Base-by-base conservation (phyloP, 2,329 filamentous ascomycete species). In the Didymella keratinophila region DNA sequence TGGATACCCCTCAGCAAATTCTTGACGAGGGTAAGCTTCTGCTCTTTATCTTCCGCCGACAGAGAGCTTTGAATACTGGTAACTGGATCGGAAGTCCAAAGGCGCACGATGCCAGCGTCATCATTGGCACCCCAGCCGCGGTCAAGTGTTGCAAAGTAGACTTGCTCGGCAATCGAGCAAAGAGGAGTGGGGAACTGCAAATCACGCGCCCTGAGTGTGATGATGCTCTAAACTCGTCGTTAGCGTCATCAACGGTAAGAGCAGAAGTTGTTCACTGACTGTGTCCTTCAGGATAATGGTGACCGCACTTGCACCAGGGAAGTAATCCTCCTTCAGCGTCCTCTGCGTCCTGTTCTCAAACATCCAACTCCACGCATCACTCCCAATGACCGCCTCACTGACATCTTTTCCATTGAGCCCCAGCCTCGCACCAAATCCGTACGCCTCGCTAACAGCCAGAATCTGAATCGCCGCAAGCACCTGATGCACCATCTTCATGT, bases 161-260 rank as follows among this genome's bases (percentile, higher is more conserved):
- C 81, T 72, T 89, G 87, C 75, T 91, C 88, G 11, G 88, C 87
- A 0, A 82, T 80, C 36, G 82, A 83, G 54, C 84, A 85, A 69
- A 91, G 83, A 0, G 86, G 86, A 1, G 83, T 83, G 0, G 86
- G 82, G 71, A 89, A 90, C 27, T 80, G 78, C 52, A 79, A 76
- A 41, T 84, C 78, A 20, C 87, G 80, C 1, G 87, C 87, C 57
- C 86, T 87, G 25, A 85, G 83, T 1, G 88, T 90, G 71, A 91
- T 89, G 74, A 91, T 91, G 48, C 84, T 82, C 69, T 83, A 41
- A 25, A 8, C 1, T 20, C 11, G 16, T 7, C 18, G 27, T 56
- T 14, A 56, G 48, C 36, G 18, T 28, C 27, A 25, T 36, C 6
- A 12, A 28, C 23, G 14, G 2, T 12, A 3, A 25, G 6, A 10